These are phyloP conservation scores for Lepiota brunneoincarnata DNA, from an alignment of 768 basidiomycete species.

Conservation along the genomic window DNA sequence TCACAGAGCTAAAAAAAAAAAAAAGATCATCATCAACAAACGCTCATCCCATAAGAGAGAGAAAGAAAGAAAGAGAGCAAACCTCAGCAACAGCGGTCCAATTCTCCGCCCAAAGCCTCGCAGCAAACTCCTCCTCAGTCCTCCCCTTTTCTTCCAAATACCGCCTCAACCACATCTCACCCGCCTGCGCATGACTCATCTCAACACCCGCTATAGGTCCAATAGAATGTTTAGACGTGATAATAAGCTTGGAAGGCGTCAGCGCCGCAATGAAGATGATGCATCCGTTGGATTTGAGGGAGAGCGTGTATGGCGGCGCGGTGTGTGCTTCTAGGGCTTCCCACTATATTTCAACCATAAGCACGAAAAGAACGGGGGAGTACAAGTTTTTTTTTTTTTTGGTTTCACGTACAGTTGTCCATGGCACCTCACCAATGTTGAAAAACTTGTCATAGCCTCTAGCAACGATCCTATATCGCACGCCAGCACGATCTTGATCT, in stretches of 20 bases:
- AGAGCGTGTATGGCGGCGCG: constrained; percentile 75
- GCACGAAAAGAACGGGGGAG: too few species aligned
- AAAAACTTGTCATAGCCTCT: constrained; percentile 99
- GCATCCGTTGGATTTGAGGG: constrained; percentile 94
- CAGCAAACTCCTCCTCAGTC: constrained; percentile 74
- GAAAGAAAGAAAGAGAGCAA: constrained; percentile 15
- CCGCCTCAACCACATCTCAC: constrained; percentile 77
- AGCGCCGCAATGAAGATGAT: constrained; percentile 94
- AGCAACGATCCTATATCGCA: constrained; percentile 64
- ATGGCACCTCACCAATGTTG: constrained; percentile 94
- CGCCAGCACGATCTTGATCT: constrained; percentile 19
- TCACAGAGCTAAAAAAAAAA: constrained; percentile 80
- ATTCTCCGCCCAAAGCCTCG: constrained; percentile 71
- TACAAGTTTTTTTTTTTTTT: too few species aligned
- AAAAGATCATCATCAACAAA: neutral
- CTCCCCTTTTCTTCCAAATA: constrained; percentile 62
- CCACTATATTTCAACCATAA: too few species aligned
- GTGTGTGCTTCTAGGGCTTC: constrained; percentile 65
- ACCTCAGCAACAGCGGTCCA: constrained; percentile 94
- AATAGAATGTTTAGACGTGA: constrained; percentile 92
- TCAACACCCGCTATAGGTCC: constrained; percentile 46
- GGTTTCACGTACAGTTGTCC: constrained; percentile 72
- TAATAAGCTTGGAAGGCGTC: constrained; percentile 66
- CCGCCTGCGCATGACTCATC: constrained; percentile 76
- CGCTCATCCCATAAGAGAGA: neutral